These are phyloP conservation scores for Pseudogymnoascus sp. DNA, from an alignment of 2,329 filamentous ascomycete genomes.

Conservation along the genomic window DNA sequence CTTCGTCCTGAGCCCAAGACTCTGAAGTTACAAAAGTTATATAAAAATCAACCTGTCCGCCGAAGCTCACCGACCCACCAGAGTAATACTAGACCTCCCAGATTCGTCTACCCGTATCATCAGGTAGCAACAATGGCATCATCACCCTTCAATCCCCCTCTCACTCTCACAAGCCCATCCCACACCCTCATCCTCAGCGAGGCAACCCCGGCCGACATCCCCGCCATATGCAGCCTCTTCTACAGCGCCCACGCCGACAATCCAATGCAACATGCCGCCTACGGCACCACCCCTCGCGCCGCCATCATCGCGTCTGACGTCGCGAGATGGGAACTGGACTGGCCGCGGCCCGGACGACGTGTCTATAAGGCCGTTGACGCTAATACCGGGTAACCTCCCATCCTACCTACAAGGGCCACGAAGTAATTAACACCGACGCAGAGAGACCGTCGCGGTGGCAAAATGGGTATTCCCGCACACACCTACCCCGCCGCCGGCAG, in stretches of 20 bases:
- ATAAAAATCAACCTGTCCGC: no score
- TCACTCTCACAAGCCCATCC: neutral
- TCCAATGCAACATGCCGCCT: neutral
- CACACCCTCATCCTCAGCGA: neutral
- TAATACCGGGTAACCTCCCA: neutral
- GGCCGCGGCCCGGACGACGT: neutral
- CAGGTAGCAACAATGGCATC: neutral
- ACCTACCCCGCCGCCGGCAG: slow-evolving; percentile 14
- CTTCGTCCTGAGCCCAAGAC: neutral
- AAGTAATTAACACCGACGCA: neutral
- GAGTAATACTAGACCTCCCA: neutral
- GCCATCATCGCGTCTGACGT: neutral
- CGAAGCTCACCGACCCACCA: neutral
- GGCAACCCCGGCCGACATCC: neutral
- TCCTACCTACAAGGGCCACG: neutral
- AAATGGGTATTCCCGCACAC: slow-evolving; percentile 31
- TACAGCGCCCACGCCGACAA: slow-evolving; percentile 16
- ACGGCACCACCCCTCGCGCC: neutral
- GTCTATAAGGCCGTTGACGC: slow-evolving; percentile 1
- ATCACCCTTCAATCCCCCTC: neutral
- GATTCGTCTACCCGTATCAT: neutral
- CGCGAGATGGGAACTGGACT: neutral
- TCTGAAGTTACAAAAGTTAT: neutral
- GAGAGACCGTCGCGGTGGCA: slow-evolving; percentile 27
- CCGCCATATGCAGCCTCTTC: neutral